Conservation (phyloP, 2,329 filamentous ascomycete genomes). For the Penicillium sp. region DNA sequence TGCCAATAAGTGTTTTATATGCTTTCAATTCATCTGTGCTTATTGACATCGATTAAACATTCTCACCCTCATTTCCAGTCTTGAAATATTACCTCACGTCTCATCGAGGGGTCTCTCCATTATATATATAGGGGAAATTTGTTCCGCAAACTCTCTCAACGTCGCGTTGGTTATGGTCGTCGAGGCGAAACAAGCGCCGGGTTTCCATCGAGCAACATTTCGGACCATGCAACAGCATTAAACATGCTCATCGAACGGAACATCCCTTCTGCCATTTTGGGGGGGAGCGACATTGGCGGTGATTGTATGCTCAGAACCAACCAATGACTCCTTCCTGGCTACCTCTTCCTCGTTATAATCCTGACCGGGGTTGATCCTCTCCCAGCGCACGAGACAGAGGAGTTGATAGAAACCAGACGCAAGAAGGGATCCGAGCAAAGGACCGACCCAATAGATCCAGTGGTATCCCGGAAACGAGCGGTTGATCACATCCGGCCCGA, state of each 20-base stretch:
- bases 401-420: constrained; percentile 51
- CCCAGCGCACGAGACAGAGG: constrained; percentile 46
- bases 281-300: constrained; percentile 4
- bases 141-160: not conserved
- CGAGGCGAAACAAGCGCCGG: not conserved
- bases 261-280: not conserved
- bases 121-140: not conserved
- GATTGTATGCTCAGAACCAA: constrained; percentile 13
- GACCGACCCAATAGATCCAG: constrained; percentile 54
- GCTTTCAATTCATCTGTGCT: not conserved
- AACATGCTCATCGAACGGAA: constrained; percentile 8
- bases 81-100: not conserved
- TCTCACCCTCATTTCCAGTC: not conserved
- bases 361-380: constrained; percentile 50
- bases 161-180: not conserved
- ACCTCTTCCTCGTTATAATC: constrained; percentile 51
- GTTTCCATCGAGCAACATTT: no score
- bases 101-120: not conserved
- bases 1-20: not conserved
- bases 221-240: not conserved
- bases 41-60: not conserved
- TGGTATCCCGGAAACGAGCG: constrained; percentile 47
- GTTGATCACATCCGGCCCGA: constrained; percentile 49
- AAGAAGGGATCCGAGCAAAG: constrained; percentile 46
- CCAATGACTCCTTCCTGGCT: constrained; percentile 16